Evolutionary conservation across 305 asterid genomes (phyloP).

Genomic region (Fraxinus xanthoxyloides): DNA sequence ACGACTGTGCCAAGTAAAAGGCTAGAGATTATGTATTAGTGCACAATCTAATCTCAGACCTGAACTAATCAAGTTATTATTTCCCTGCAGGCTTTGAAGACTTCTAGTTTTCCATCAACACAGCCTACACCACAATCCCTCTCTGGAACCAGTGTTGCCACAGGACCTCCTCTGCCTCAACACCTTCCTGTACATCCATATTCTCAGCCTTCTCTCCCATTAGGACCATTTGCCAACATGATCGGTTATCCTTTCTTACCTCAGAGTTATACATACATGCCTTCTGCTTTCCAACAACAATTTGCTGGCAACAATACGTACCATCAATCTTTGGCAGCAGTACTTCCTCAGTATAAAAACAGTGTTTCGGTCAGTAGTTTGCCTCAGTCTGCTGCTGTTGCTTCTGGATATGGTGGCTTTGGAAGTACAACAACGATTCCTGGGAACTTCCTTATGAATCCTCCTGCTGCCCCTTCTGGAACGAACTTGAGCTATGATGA

Average conservation of each 20-base stretch:
- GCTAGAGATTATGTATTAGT: background rate
- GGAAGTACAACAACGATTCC: constrained; percentile 50
- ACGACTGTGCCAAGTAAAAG: background rate
- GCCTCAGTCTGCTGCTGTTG: constrained; percentile 71
- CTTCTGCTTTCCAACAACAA: constrained; percentile 78
- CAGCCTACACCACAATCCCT: constrained; percentile 55
- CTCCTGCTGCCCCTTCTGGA: constrained; percentile 59
- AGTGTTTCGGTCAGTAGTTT: constrained; percentile 62
- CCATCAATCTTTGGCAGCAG: constrained; percentile 69
- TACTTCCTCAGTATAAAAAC: constrained; percentile 65
- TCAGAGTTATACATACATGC: constrained; percentile 69
- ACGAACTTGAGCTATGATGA: constrained; percentile 61
- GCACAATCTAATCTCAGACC: background rate
- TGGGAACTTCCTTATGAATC: constrained; percentile 68
- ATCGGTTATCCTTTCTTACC: constrained; percentile 68
- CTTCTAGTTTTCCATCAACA: constrained; percentile 44
- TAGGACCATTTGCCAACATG: constrained; percentile 68
- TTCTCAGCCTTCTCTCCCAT: constrained; percentile 65
- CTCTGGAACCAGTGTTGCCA: constrained; percentile 50
- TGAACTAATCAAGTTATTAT: background rate
- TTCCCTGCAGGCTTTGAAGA: constrained; percentile 53
- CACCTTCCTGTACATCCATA: constrained; percentile 72
- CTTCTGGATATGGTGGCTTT: constrained; percentile 74
- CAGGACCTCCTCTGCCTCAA: constrained; percentile 77
- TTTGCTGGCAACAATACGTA: constrained; percentile 60